Base-by-base conservation (phyloP, 1,284 basidiomycete genomes). In the Trametes sp. region DNA sequence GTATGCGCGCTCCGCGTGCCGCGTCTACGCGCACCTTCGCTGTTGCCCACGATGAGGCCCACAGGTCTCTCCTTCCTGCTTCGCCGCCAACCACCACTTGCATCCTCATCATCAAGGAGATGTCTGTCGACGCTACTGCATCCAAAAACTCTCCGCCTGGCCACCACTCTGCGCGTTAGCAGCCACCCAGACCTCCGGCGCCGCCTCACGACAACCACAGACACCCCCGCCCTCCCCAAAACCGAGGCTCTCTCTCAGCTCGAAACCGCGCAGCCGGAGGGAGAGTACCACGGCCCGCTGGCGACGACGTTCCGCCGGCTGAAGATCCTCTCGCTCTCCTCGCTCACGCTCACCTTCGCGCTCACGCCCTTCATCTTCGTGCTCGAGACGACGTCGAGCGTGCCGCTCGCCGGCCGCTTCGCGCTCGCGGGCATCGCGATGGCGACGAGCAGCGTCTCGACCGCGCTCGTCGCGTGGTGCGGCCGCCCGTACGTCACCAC, bases 241-340 rank as follows among this genome's bases (percentile, higher is more conserved):
- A 14, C 45, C 24, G 13, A 26, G 4, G 42, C 38, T n/a, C n/a
- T n/a, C n/a, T n/a, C n/a, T n/a, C n/a, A n/a, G 24, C 26, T 44
- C 9, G 49, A 58, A 10, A 7, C 48, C 24, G 38, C 13, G 4
- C 56, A 59, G 10, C 59, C 53, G 41, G 68, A 70, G 8, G 61
- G 67, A 26, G 61, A 71, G 54, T 86, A 86, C 65, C 69, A 82
- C 63, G 94, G 93, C 0, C 93, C 94, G 1, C 78, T 95, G 48
- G 76, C 88, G 0, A 72, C 79, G 49, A 92, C 91, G 0, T 95
- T 93, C 77, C 84, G 86, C 49, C 84, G 87, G 9, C 82, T 94
- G 59, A 96, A 96, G 73, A 77, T 94, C 26, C 95, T 96, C 77
- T 95, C 94, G 10, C 77, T 96, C 2, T 86, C 87, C 45, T 94